phyloP scores from a whole-genome alignment of 2,329 filamentous ascomycete species.

The Graphilbum ipis-grandicollis region DNA sequence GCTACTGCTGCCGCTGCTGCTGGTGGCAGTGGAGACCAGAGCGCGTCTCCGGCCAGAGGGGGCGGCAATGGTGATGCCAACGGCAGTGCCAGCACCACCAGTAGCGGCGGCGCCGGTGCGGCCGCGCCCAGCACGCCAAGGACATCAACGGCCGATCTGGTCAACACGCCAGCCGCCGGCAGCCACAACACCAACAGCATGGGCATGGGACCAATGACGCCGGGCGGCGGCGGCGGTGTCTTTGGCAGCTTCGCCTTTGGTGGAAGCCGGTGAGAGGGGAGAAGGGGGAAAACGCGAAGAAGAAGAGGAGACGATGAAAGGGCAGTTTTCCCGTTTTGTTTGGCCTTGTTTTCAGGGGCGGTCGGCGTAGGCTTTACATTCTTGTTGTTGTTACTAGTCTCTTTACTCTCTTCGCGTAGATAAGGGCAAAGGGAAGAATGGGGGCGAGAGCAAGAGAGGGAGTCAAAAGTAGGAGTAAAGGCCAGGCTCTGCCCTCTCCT shows the following conservation, averaged over 20 bases:
- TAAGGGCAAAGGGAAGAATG: too few species aligned
- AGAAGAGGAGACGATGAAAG: background rate
- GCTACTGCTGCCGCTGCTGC: too few species aligned
- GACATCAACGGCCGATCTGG: slow-evolving; percentile 32
- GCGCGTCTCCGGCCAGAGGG: background rate
- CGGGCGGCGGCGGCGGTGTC: slow-evolving; percentile 55
- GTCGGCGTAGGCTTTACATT: too few species aligned
- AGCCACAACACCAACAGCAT: slow-evolving; percentile 38
- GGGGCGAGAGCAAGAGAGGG: too few species aligned
- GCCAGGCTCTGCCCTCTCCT: too few species aligned
- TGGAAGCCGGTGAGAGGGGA: slow-evolving; percentile 6
- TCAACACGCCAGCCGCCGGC: slow-evolving; percentile 53
- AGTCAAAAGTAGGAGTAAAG: too few species aligned
- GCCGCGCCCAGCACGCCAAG: slow-evolving; percentile 40
- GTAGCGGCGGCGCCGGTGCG: slow-evolving; percentile 19
- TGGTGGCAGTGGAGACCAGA: background rate
- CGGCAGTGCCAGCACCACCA: background rate
- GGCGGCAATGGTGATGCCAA: background rate
- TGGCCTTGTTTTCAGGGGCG: too few species aligned
- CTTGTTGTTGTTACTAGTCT: too few species aligned
- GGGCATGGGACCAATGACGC: slow-evolving; percentile 57
- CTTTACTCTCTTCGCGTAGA: too few species aligned
- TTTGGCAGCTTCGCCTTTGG: slow-evolving; percentile 56
- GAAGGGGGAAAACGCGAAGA: background rate
- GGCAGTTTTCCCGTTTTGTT: too few species aligned